Conservation (phyloP, 768 basidiomycete genomes). For the Lyophyllum atratum region DNA sequence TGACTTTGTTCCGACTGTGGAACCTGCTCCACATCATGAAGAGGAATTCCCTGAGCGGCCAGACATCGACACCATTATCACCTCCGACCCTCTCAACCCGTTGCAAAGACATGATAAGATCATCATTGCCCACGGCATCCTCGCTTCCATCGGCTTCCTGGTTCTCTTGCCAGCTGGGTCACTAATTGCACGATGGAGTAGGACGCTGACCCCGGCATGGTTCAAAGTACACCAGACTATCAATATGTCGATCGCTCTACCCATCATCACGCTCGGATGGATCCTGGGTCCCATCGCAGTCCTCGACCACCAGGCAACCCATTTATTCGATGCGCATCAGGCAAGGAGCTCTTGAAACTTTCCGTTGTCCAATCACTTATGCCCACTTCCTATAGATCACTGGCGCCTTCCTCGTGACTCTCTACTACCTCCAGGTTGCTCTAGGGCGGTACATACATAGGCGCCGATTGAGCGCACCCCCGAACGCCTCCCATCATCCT, state of each 20-base stretch:
- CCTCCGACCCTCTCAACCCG: conserved; percentile 11
- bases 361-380: neutral
- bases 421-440: conserved; percentile 52
- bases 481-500: conserved; percentile 41
- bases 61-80: conserved; percentile 3
- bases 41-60: conserved; percentile 2
- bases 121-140: conserved; percentile 53
- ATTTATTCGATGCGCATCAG: conserved; percentile 54
- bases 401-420: conserved; percentile 50
- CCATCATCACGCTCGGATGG: conserved; percentile 51
- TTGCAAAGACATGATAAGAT: conserved; percentile 39
- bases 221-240: conserved; percentile 55
- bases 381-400: conserved; percentile 37
- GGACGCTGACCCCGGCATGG: conserved; percentile 55
- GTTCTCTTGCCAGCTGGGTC: conserved; percentile 55
- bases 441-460: conserved; percentile 58
- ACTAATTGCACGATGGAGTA: conserved; percentile 54
- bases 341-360: conserved; percentile 23
- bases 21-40: conserved; percentile 8
- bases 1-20: conserved; percentile 13
- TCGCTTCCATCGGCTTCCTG: conserved; percentile 56
- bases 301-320: conserved; percentile 37
- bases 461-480: conserved; percentile 30
- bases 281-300: conserved; percentile 50
- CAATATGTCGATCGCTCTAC: conserved; percentile 50